Evolutionary conservation across 2,329 filamentous ascomycete genomes (phyloP).

Genomic region (Bisporella sp.): DNA sequence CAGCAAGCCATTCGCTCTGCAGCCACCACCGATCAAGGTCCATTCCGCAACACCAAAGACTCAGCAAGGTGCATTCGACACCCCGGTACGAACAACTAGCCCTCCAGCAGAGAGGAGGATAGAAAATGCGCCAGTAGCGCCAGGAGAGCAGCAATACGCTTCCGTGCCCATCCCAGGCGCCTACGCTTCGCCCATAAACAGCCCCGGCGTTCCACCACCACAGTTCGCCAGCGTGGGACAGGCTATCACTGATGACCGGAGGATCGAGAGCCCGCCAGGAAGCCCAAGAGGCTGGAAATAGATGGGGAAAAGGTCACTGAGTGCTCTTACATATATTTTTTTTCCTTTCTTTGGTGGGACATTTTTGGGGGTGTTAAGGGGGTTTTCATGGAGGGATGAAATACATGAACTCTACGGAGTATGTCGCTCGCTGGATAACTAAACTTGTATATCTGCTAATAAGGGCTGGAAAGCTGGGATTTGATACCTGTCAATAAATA

Average conservation of each 20-base stretch:
- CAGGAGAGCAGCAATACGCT: constrained; percentile 79
- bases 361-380: not conserved
- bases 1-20: constrained; percentile 70
- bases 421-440: not conserved
- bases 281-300: constrained; percentile 22
- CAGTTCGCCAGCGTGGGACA: constrained; percentile 20
- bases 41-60: constrained; percentile 70
- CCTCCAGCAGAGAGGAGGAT: constrained; percentile 28
- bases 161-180: constrained; percentile 84
- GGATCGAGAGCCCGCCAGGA: constrained; percentile 25
- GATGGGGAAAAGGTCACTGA: not conserved
- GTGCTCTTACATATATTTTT: not conserved
- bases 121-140: constrained; percentile 61
- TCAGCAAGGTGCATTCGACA: constrained; percentile 55
- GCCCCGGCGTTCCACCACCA: constrained; percentile 34
- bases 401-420: not conserved
- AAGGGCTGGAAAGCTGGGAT: not conserved
- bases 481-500: too few species aligned
- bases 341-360: not conserved
- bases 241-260: constrained; percentile 23
- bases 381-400: not conserved
- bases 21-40: constrained; percentile 74
- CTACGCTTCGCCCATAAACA: constrained; percentile 55
- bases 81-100: constrained; percentile 20
- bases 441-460: not conserved